Evolutionary conservation across 768 basidiomycete species (phyloP), one percentile per base, ranked within the genome.

Genomic region (Pholiota molesta): DNA sequence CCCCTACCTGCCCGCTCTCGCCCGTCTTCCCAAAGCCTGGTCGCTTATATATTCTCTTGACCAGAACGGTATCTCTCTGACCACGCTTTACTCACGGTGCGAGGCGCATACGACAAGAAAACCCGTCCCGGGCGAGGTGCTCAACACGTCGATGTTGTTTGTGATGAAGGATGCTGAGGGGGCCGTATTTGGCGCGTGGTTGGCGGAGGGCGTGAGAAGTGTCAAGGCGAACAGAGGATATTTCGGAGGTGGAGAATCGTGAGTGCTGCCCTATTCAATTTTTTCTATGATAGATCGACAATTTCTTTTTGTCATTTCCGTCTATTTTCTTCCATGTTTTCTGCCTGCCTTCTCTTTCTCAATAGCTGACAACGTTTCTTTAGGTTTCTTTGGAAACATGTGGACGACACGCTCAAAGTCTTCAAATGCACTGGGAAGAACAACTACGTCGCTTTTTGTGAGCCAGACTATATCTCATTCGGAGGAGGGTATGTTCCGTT

Each of bases 61-160:
- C 69, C 95, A 97, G 69, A 92, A 99, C 66, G 97, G 97, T 0
- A 95, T 96, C 49, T 96, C 94, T 13, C 80, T 98, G 14, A 87
- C 90, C 49, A 97, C 97, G 0, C 82, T 98, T 5, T 98, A 97
- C 72, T 69, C 81, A 2, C 82, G 82, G 0, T 91, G 88, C 57
- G 85, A 84, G 55, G 70, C 77, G 1, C 72, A 71, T 52, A 58
- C 69, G 4, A 71, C 74, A 28, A 68, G 74, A n/a, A 68, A 74
- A 14, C 65, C 76, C 0, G 71, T 69, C 13, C 67, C 71, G 2
- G 72, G 67, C 3, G 70, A 73, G 21, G 67, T 69, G 2, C 59
- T 72, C 23, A 70, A 71, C 4, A 68, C 66, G 9, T 79, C 79
- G 2, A 85, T 85, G 47, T 65, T 98, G 10, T 66, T 98, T 1